Base-by-base conservation (phyloP, 2,329 filamentous ascomycete species). In the Cladophialophora chaetospira region DNA sequence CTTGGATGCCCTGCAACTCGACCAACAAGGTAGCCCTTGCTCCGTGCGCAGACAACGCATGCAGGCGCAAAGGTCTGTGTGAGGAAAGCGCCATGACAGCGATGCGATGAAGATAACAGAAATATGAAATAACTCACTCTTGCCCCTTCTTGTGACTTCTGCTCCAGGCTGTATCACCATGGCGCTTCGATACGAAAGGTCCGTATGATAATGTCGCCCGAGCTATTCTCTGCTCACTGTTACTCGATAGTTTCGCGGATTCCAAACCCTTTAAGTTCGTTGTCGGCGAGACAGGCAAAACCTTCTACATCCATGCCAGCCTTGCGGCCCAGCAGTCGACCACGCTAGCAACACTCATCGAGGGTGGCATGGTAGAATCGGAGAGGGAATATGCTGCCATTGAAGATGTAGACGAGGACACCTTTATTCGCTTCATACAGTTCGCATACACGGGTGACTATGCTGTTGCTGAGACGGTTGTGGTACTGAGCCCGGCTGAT, bases 401-500 rank as follows among this genome's bases (percentile, higher is more conserved):
- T 19, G 50, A 60, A 17, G 58, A 66, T 42, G 55, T 65, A 19
- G 58, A 65, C 13, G 60, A 60, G 42, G 55, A 57, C 3, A 66
- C 65, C 15, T 64, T 66, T 46, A 45, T 59, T 25, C 49, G 60
- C 5, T 63, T 66, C 50, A 40, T 63, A 5, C 51, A 65, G 36
- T 67, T 59, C 36, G 62, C 55, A n/a, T 66, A 66, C 46, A 65
- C 48, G 8, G 57, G 51, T 9, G 61, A 65, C 42, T 66, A 66
- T 44, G 47, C 59, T 8, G 53, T 53, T 13, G 52, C 57, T 9
- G 40, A 43, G 15, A 47, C 46, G 4, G 50, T 10, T 33, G 11
- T 42, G 10, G 23, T 43, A 15, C 35, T 13, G 8, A 3, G 13
- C 21, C 11, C 4, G 15, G 3, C 19, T 26, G 28, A 52, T 3